These are phyloP conservation scores for Xerocomus brunneocitrinus DNA, from an alignment of 768 basidiomycete genomes.

Conservation along the genomic window DNA sequence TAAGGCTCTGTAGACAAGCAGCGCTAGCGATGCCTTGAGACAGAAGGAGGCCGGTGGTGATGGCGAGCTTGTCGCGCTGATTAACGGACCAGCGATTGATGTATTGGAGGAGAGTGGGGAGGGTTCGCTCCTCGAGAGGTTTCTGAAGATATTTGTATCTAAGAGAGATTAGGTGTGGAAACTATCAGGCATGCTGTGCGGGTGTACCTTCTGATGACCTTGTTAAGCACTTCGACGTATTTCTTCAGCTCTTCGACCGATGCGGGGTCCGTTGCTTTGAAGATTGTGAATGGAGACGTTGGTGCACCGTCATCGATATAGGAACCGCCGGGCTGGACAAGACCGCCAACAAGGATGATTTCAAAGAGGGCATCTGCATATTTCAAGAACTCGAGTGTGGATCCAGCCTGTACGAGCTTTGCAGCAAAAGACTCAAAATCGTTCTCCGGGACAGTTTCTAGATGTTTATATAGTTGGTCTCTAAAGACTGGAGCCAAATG, in stretches of 20 bases:
- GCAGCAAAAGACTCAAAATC: slow-evolving; percentile 81
- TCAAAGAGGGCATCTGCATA: slow-evolving; percentile 98
- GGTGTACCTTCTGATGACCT: slow-evolving; percentile 85
- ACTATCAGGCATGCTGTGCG: slow-evolving; percentile 2
- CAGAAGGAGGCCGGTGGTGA: slow-evolving; percentile 77
- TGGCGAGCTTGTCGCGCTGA: slow-evolving; percentile 79
- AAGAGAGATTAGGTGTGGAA: slow-evolving; percentile 5
- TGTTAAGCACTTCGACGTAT: slow-evolving; percentile 91
- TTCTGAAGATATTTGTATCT: slow-evolving; percentile 99
- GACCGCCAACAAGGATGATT: slow-evolving; percentile 90
- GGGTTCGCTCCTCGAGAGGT: slow-evolving; percentile 81
- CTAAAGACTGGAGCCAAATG: slow-evolving; percentile 63
- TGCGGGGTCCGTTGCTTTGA: slow-evolving; percentile 74
- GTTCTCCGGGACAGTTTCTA: slow-evolving; percentile 72
- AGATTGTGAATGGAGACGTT: slow-evolving; percentile 82
- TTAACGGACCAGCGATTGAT: slow-evolving; percentile 76
- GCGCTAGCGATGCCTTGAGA: slow-evolving; percentile 79
- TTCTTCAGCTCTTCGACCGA: slow-evolving; percentile 86
- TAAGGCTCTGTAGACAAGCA: slow-evolving; percentile 72
- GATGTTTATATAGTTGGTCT: slow-evolving; percentile 88
- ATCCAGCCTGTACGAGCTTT: slow-evolving; percentile 88
- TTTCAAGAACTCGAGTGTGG: slow-evolving; percentile 91
- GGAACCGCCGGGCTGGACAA: slow-evolving; percentile 92
- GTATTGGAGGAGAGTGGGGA: slow-evolving; percentile 85
- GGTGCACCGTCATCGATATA: slow-evolving; percentile 87